Evolutionary conservation across 2,329 filamentous ascomycete genomes (phyloP), one percentile per base, ranked within the genome.

Genomic region (Aureobasidium sp.): DNA sequence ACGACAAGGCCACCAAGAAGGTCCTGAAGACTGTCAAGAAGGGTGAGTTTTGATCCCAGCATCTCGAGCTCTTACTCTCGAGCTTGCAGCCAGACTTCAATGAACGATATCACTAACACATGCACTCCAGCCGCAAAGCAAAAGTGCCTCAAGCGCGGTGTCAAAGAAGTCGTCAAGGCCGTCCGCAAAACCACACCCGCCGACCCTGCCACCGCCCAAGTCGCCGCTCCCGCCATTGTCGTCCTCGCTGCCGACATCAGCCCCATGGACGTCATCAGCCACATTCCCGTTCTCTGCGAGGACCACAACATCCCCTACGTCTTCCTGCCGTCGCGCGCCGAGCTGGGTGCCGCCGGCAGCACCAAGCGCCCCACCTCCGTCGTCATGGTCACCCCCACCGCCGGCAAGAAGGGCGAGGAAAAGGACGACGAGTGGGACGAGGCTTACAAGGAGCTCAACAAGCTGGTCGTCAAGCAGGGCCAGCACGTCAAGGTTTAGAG

Each of bases 161-260:
- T 99, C 68, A 99, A 99, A 79, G 94, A 99, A 80, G 93, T 96
- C 73, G 92, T 97, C 80, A 99, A 99, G 81, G 89, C 92, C 37
- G 89, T 99, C 70, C 91, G 94, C 80, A 97, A 97, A 81, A 93
- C 91, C 15, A 83, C 89, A 63, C 77, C 85, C 69, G 84, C 85
- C n/a, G 83, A 85, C 64, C 82, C 84, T 67, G 80, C 84, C 72
- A 80, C 83, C 58, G 67, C 70, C 61, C 66, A 71, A 60, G 81
- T 86, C 71, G 63, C 64, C 14, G 66, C 69, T 1, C 87, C 89
- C 48, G 83, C 86, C 68, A 83, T 80, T 65, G 91, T 97, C 70
- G 82, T 99, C 75, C 90, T 99, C 69, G 94, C 94, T 39, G 94
- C 90, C 70, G 94, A 99, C 78, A 97, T 99, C 80, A 96, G 90